Evolutionary conservation across 306 rosid species (phyloP).

Genomic region (Inga laurina): DNA sequence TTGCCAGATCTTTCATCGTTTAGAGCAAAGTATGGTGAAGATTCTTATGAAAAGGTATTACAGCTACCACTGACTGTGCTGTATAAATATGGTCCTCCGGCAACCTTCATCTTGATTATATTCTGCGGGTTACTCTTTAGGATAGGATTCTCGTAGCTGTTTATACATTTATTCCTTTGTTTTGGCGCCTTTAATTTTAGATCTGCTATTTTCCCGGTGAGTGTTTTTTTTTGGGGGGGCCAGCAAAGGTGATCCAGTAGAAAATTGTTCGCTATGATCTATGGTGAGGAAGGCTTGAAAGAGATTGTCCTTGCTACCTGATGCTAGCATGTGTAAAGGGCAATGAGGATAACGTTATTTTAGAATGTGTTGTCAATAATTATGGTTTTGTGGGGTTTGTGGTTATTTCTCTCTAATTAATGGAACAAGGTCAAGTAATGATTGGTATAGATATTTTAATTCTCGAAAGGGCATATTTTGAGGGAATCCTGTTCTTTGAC

Average conservation of each 20-base stretch:
- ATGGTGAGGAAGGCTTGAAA: not conserved
- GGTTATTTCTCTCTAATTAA: not conserved
- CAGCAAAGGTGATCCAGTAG: not conserved
- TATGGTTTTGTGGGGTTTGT: not conserved
- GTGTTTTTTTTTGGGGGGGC: not conserved
- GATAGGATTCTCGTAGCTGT: not conserved
- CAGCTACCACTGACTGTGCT: not conserved
- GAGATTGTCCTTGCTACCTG: not conserved
- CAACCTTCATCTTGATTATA: not conserved
- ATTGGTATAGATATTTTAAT: not conserved
- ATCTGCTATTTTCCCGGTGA: not conserved
- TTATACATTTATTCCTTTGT: not conserved
- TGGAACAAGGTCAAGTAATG: not conserved
- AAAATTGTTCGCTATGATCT: not conserved
- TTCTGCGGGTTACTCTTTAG: not conserved
- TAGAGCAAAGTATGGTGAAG: conserved; percentile 56
- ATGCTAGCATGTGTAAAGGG: not conserved
- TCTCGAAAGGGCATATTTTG: not conserved
- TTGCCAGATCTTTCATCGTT: conserved; percentile 70
- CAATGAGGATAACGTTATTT: not conserved
- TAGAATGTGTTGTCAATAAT: not conserved
- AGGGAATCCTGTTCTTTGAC: not conserved
- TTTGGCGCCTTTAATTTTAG: not conserved
- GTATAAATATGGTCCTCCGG: not conserved
- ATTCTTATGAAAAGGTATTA: conserved; percentile 68